phyloP scores from a whole-genome alignment of 2,329 filamentous ascomycete species.

The Phaeosphaeriaceae sp. region DNA sequence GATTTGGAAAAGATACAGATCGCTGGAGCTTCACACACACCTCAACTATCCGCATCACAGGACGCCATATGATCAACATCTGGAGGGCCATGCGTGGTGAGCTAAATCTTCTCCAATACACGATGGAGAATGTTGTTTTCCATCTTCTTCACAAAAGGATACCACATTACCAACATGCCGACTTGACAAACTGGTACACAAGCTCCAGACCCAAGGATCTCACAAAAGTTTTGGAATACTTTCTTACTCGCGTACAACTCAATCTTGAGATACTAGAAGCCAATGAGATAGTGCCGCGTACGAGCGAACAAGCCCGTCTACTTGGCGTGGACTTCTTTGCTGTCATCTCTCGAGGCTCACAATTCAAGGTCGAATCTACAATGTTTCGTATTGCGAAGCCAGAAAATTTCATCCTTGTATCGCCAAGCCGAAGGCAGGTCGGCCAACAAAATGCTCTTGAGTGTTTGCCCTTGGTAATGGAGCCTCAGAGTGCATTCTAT shows the following conservation, averaged over 20 bases:
- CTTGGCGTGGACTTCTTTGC: constrained; percentile 97
- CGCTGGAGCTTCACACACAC: constrained; percentile 94
- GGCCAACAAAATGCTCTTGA: constrained; percentile 93
- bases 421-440: constrained; percentile 89
- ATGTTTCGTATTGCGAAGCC: constrained; percentile 99
- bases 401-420: constrained; percentile 89
- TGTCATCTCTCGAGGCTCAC: constrained; percentile 91
- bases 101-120: constrained; percentile 89
- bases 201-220: constrained; percentile 73
- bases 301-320: constrained; percentile 90
- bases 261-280: constrained; percentile 90
- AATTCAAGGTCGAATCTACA: constrained; percentile 98
- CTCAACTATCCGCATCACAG: constrained; percentile 89
- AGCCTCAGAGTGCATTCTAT: constrained; percentile 94
- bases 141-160: constrained; percentile 86
- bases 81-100: constrained; percentile 97
- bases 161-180: constrained; percentile 82
- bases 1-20: constrained; percentile 85
- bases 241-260: constrained; percentile 74
- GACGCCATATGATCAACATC: constrained; percentile 94
- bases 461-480: constrained; percentile 95
- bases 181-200: constrained; percentile 82
- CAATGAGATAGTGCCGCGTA: constrained; percentile 86
- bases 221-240: constrained; percentile 78
- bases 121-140: constrained; percentile 93